Evolutionary conservation across 805 yeast species (phyloP).

Genomic region (Kuraishia ogatae): DNA sequence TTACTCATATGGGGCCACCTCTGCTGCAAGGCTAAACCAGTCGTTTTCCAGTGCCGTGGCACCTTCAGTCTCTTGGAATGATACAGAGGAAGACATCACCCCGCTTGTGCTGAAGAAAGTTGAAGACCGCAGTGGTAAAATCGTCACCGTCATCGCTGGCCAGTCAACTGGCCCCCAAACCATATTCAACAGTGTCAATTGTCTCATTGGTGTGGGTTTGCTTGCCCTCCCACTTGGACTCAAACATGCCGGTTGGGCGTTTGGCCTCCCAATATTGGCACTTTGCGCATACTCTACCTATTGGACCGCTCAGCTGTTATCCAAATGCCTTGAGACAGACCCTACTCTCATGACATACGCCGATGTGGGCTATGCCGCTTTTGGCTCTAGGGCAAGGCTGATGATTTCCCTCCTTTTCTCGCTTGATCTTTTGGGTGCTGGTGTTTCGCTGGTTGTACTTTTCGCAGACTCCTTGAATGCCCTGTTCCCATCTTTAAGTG

Average conservation of each 20-base stretch:
- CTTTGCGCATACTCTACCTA: slow-evolving; percentile 61
- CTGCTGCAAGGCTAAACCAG: slow-evolving; percentile 10
- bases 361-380: slow-evolving; percentile 80
- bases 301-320: slow-evolving; percentile 68
- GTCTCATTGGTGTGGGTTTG: slow-evolving; percentile 60
- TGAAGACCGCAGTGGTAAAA: slow-evolving; percentile 63
- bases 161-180: slow-evolving; percentile 75
- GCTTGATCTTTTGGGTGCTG: slow-evolving; percentile 69
- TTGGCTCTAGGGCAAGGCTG: slow-evolving; percentile 68
- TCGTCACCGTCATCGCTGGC: slow-evolving; percentile 67
- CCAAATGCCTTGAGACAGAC: slow-evolving; percentile 73
- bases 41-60: slow-evolving; percentile 11
- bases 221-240: slow-evolving; percentile 61
- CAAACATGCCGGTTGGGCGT: slow-evolving; percentile 53
- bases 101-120: slow-evolving; percentile 51
- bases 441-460: slow-evolving; percentile 71
- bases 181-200: slow-evolving; percentile 56
- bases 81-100: slow-evolving; percentile 24
- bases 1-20: slow-evolving; percentile 20
- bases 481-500: slow-evolving; percentile 44
- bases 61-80: slow-evolving; percentile 4
- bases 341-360: slow-evolving; percentile 79
- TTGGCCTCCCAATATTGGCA: slow-evolving; percentile 52
- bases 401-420: slow-evolving; percentile 69
- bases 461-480: slow-evolving; percentile 83